phyloP scores from a whole-genome alignment of 352 stramenopile species.

The Pythium apleroticum region DNA sequence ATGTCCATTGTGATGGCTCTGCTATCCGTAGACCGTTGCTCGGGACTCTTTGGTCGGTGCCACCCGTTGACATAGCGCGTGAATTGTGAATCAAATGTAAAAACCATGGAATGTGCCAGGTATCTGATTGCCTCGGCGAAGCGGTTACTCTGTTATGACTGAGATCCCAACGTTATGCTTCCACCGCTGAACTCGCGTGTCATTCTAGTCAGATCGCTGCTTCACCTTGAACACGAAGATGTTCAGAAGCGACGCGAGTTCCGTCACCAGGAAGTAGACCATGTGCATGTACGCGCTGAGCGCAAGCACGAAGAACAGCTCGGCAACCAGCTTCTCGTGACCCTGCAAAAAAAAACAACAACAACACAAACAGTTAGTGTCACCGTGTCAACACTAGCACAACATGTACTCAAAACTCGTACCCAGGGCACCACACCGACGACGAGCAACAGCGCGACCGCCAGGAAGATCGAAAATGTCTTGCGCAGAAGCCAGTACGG shows the following conservation, averaged over 20 bases:
- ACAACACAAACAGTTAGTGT: background rate
- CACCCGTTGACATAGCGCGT: constrained; percentile 47
- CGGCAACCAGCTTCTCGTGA: constrained; percentile 62
- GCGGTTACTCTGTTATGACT: too few relatives aligned
- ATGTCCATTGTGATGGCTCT: constrained; percentile 33
- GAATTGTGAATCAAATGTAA: constrained; percentile 7
- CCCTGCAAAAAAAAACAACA: constrained; percentile 43
- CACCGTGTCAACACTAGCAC: too few relatives aligned
- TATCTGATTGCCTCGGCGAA: background rate
- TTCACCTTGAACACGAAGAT: constrained; percentile 87
- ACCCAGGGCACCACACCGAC: constrained; percentile 75
- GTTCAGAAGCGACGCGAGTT: constrained; percentile 70
- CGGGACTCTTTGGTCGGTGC: constrained; percentile 39
- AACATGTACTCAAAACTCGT: too few relatives aligned
- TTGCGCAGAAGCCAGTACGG: constrained; percentile 85
- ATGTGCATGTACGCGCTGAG: constrained; percentile 74
- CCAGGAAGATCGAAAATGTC: constrained; percentile 69
- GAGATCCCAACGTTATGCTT: background rate
- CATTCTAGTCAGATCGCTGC: constrained; percentile 33
- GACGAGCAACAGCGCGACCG: constrained; percentile 63
- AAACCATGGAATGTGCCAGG: background rate
- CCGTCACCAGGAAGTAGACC: constrained; percentile 78
- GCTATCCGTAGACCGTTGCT: constrained; percentile 37
- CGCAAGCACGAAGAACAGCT: constrained; percentile 80
- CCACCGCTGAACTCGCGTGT: too few relatives aligned